These are phyloP conservation scores for Debaryomyces singareniensis DNA, from an alignment of 1,139 yeast species.

Conservation along the genomic window DNA sequence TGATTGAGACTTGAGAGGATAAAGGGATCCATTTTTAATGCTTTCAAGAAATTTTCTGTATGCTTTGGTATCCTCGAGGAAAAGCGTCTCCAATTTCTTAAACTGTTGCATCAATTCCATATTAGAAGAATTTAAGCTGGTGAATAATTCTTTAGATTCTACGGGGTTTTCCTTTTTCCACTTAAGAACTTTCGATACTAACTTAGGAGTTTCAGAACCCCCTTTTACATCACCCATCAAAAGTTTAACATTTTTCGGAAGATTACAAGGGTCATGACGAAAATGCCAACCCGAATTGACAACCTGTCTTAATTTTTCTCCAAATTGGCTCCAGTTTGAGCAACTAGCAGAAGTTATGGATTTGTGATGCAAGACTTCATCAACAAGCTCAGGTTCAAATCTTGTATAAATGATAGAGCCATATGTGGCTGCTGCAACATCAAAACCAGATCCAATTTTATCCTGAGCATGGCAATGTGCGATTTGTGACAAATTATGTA, in stretches of 20 bases:
- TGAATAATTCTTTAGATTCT: slow-evolving; percentile 48
- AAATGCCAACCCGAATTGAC: slow-evolving; percentile 59
- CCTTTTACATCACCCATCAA: slow-evolving; percentile 91
- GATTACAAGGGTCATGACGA: slow-evolving; percentile 41
- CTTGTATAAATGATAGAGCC: slow-evolving; percentile 83
- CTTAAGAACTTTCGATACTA: slow-evolving; percentile 66
- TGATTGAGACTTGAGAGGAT: slow-evolving; percentile 1
- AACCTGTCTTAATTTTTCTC: slow-evolving; percentile 24
- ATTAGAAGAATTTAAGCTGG: slow-evolving; percentile 52
- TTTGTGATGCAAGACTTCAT: slow-evolving; percentile 26
- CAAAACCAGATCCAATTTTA: slow-evolving; percentile 95
- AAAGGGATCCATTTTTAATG: slow-evolving; percentile 1
- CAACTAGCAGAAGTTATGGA: slow-evolving; percentile 1
- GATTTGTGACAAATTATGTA: slow-evolving; percentile 82
- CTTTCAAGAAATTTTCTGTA: slow-evolving; percentile 10
- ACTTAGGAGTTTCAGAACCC: slow-evolving; percentile 90
- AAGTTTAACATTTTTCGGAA: slow-evolving; percentile 64
- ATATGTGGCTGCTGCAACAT: slow-evolving; percentile 90
- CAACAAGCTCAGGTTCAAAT: slow-evolving; percentile 53
- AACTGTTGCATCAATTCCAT: slow-evolving; percentile 47
- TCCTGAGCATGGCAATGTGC: slow-evolving; percentile 94
- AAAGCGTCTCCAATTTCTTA: slow-evolving; percentile 27
- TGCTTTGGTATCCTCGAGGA: slow-evolving; percentile 14
- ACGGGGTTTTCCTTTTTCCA: slow-evolving; percentile 61
- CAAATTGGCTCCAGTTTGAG: slow-evolving; percentile 5